phyloP scores from a whole-genome alignment of 2,329 filamentous ascomycete genomes.

The Lachnellula cervina region DNA sequence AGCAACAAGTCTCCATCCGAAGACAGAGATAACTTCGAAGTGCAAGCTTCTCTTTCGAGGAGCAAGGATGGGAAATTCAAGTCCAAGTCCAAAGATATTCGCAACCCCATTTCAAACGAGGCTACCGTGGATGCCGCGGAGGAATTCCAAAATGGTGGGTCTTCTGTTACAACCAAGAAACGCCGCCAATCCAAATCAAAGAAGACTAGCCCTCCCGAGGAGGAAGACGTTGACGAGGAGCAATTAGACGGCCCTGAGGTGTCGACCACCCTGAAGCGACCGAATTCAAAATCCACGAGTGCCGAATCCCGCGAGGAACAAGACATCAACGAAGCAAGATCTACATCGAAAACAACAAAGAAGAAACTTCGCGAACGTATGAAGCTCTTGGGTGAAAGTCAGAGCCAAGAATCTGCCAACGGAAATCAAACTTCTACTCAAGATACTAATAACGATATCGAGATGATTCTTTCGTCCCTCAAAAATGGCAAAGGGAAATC shows the following conservation, averaged over 20 bases:
- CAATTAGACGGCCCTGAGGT: background rate
- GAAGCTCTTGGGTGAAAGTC: constrained; percentile 8
- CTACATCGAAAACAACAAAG: background rate
- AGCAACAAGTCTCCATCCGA: background rate
- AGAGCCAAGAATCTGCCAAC: constrained; percentile 6
- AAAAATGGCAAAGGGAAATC: background rate
- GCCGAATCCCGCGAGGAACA: background rate
- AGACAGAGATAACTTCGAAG: background rate
- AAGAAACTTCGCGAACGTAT: constrained; percentile 15
- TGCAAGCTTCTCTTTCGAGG: background rate
- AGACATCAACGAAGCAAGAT: background rate
- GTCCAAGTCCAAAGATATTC: background rate
- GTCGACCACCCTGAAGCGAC: background rate
- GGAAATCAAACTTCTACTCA: background rate
- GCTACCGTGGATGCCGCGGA: background rate
- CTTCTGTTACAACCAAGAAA: background rate
- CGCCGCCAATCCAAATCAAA: background rate
- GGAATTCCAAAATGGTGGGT: background rate
- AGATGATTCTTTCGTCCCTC: background rate
- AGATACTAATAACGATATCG: background rate
- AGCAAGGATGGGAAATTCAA: background rate
- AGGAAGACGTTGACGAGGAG: background rate
- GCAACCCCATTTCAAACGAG: background rate
- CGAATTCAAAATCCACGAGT: background rate
- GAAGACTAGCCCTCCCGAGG: background rate